phyloP scores from a whole-genome alignment of 2,329 filamentous ascomycete genomes.

The Xylaria sp. region DNA sequence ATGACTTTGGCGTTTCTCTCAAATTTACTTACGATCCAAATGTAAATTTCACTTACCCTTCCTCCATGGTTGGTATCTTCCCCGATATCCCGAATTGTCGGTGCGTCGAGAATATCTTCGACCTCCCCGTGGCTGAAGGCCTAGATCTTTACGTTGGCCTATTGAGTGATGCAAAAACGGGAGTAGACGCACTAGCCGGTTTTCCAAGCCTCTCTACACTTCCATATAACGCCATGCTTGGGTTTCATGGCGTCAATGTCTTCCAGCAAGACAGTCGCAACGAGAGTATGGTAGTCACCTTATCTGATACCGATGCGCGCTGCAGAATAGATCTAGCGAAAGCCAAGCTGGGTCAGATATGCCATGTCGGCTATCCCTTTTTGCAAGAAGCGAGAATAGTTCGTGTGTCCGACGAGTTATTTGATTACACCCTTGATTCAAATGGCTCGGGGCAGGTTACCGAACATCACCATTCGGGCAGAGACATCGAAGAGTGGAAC shows the following conservation, averaged over 20 bases:
- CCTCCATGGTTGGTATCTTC: slow-evolving; percentile 86
- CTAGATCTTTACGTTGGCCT: slow-evolving; percentile 84
- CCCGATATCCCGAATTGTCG: slow-evolving; percentile 85
- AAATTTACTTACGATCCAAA: slow-evolving; percentile 89
- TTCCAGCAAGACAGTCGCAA: slow-evolving; percentile 97
- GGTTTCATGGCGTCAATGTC: slow-evolving; percentile 88
- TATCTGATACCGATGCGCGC: slow-evolving; percentile 74
- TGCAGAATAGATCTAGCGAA: slow-evolving; percentile 76
- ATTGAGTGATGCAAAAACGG: slow-evolving; percentile 82
- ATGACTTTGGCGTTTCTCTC: slow-evolving; percentile 88
- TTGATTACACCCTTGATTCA: slow-evolving; percentile 78
- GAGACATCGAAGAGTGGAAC: slow-evolving; percentile 81
- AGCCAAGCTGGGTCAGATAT: slow-evolving; percentile 79
- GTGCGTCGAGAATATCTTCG: slow-evolving; percentile 95
- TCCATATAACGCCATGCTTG: slow-evolving; percentile 79
- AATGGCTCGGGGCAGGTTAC: slow-evolving; percentile 67
- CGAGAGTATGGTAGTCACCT: slow-evolving; percentile 91
- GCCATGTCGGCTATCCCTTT: slow-evolving; percentile 94
- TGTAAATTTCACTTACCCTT: slow-evolving; percentile 82
- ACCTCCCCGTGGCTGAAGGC: slow-evolving; percentile 90
- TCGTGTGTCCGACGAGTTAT: slow-evolving; percentile 89
- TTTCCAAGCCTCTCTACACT: slow-evolving; percentile 91
- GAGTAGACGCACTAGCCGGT: slow-evolving; percentile 82
- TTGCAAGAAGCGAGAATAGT: slow-evolving; percentile 91
- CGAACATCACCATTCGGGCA: slow-evolving; percentile 72